Conservation (phyloP, 2,329 filamentous ascomycete species). For the Tolypocladium album region DNA sequence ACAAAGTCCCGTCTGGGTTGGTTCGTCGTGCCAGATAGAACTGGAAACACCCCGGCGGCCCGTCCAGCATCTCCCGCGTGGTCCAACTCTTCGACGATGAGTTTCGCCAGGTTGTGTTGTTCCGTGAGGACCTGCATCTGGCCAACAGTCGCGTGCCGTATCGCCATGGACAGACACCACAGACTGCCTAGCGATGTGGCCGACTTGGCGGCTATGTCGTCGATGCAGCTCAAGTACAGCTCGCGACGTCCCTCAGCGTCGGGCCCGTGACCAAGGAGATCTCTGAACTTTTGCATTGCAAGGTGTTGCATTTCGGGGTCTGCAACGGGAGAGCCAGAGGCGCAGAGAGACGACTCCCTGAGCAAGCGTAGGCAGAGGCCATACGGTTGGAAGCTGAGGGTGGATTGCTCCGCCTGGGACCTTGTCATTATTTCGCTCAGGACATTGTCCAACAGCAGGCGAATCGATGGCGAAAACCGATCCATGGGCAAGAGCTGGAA, state of each 20-base stretch:
- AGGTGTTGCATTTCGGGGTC: slow-evolving; percentile 53
- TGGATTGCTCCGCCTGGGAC: slow-evolving; percentile 21
- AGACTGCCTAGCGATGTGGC: slow-evolving; percentile 61
- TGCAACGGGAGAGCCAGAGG: slow-evolving; percentile 41
- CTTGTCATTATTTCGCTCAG: slow-evolving; percentile 38
- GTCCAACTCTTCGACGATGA: slow-evolving; percentile 56
- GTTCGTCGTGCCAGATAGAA: slow-evolving; percentile 37
- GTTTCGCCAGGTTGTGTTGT: slow-evolving; percentile 48
- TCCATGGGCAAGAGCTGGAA: slow-evolving; percentile 53
- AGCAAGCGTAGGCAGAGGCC: slow-evolving; percentile 55
- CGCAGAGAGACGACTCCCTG: slow-evolving; percentile 55
- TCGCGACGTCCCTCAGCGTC: slow-evolving; percentile 42
- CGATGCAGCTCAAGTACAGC: slow-evolving; percentile 57
- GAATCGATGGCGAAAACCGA: slow-evolving; percentile 50
- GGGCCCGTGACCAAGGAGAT: slow-evolving; percentile 47
- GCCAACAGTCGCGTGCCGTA: slow-evolving; percentile 30
- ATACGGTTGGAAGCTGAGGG: slow-evolving; percentile 31
- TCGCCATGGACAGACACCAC: slow-evolving; percentile 46
- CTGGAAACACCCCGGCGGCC: slow-evolving; percentile 26
- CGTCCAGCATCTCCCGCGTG: slow-evolving; percentile 29
- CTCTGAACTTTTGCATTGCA: slow-evolving; percentile 49
- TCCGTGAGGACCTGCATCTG: slow-evolving; percentile 48
- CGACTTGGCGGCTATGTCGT: slow-evolving; percentile 55
- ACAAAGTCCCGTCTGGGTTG: slow-evolving; percentile 47
- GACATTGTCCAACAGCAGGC: slow-evolving; percentile 49